Evolutionary conservation across 257 asterid species (phyloP).

Genomic region (Marsdenia floribunda): DNA sequence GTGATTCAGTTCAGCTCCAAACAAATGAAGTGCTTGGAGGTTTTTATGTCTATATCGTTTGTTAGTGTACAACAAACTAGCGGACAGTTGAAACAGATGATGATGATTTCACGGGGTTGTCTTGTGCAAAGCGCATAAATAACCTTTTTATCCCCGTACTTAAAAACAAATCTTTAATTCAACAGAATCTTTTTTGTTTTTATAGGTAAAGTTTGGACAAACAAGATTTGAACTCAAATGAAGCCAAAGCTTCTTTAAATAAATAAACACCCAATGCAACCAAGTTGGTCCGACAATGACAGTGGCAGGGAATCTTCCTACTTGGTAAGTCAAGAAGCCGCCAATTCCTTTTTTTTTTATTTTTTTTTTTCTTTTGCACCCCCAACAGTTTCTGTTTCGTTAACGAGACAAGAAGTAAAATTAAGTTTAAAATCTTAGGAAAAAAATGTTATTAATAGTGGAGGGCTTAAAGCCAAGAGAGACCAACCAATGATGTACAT

Average conservation of each 20-base stretch:
- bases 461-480: neutral
- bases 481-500: neutral
- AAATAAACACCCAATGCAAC: neutral
- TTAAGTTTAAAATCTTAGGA: too few species aligned
- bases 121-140: neutral
- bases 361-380: too few species aligned
- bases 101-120: conserved; percentile 8
- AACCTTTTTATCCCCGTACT: neutral
- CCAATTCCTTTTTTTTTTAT: neutral
- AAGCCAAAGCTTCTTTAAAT: neutral
- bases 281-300: conserved; percentile 8
- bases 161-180: neutral
- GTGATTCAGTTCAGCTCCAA: neutral
- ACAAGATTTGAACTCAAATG: neutral
- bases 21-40: too few species aligned
- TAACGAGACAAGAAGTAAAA: too few species aligned
- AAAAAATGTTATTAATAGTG: neutral
- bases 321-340: neutral
- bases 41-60: neutral
- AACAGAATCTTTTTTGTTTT: neutral
- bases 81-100: conserved; percentile 4
- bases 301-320: conserved; percentile 2
- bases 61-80: neutral
- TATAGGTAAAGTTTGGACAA: neutral
- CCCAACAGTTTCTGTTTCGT: too few species aligned